Percentiles rank a stretch among this genome's conserved stretches.
Evolutionary conservation across 345 rosid species (phyloP).

Genomic region (Pelargonium nanum): DNA sequence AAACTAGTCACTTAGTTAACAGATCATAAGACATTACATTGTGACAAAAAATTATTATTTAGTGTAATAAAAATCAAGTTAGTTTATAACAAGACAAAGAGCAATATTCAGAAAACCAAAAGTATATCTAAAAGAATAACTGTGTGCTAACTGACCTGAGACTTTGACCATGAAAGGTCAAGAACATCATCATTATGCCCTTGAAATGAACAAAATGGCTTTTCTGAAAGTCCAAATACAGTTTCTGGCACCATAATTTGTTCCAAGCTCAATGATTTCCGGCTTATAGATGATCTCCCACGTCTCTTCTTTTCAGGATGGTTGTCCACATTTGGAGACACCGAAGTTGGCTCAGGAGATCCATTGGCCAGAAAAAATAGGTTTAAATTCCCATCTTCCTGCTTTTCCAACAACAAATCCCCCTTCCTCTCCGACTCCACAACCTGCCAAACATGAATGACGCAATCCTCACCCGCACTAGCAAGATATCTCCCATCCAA

Average conservation of each 20-base stretch:
- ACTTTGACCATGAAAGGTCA: constrained; percentile 97
- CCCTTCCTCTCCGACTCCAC: constrained; percentile 67
- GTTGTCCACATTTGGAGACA: constrained; percentile 44
- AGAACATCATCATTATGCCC: constrained; percentile 86
- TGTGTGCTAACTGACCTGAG: constrained; percentile 51
- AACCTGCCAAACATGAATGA: constrained; percentile 83
- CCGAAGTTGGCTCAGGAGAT: constrained; percentile 59
- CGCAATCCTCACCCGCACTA: constrained; percentile 81
- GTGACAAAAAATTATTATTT: no score
- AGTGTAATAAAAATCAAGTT: not conserved
- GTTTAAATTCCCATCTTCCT: constrained; percentile 52
- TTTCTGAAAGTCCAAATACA: constrained; percentile 73
- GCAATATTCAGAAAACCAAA: not conserved
- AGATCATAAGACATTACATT: not conserved
- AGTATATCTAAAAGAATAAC: no score
- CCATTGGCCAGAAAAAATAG: constrained; percentile 50
- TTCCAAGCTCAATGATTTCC: constrained; percentile 78
- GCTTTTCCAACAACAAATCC: constrained; percentile 68
- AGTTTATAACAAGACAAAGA: not conserved
- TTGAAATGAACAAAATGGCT: constrained; percentile 75
- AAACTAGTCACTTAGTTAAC: not conserved
- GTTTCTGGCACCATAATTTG: constrained; percentile 59
- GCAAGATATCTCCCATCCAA: constrained; percentile 80
- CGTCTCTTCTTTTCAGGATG: constrained; percentile 58
- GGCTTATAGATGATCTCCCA: constrained; percentile 60